These are phyloP conservation scores for Aspergillus panamensis DNA, from an alignment of 495 filamentous ascomycete genomes.

Conservation along the genomic window DNA sequence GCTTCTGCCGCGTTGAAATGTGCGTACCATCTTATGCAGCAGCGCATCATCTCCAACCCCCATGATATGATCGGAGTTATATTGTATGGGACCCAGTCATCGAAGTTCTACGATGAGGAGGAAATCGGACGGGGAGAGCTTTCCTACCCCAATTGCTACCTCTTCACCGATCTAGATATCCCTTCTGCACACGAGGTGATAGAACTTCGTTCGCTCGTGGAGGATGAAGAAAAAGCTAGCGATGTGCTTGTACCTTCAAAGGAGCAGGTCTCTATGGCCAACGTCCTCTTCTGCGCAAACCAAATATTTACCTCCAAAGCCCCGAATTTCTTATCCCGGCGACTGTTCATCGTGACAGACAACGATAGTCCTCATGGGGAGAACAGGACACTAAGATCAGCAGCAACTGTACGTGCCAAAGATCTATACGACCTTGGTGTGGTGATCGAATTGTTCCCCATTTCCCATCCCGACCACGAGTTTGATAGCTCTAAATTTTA, in stretches of 20 bases:
- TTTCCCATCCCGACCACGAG: slow-evolving; percentile 65
- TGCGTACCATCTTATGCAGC: slow-evolving; percentile 93
- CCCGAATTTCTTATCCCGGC: slow-evolving; percentile 85
- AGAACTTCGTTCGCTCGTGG: slow-evolving; percentile 64
- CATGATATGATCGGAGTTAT: slow-evolving; percentile 97
- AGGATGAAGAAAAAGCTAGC: slow-evolving; percentile 62
- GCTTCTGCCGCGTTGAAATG: slow-evolving; percentile 85
- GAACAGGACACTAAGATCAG: slow-evolving; percentile 65
- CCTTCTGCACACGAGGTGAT: slow-evolving; percentile 87
- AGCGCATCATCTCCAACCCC: slow-evolving; percentile 94
- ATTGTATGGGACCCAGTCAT: slow-evolving; percentile 86
- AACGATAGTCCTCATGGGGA: slow-evolving; percentile 81
- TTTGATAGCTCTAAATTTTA: slow-evolving; percentile 91
- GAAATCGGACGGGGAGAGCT: slow-evolving; percentile 55
- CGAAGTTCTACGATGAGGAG: slow-evolving; percentile 73
- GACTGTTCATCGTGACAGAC: slow-evolving; percentile 94
- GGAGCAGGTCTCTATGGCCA: slow-evolving; percentile 76
- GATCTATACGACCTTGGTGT: slow-evolving; percentile 95
- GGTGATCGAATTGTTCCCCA: slow-evolving; percentile 89
- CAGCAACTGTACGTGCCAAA: slow-evolving; percentile 81
- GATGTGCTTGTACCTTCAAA: slow-evolving; percentile 65
- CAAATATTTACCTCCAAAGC: slow-evolving; percentile 95
- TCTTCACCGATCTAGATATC: slow-evolving; percentile 83
- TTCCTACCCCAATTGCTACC: slow-evolving; percentile 87
- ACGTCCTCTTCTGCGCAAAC: slow-evolving; percentile 90